phyloP scores from a whole-genome alignment of 2,329 filamentous ascomycete genomes.

The Colletotrichum sp. region DNA sequence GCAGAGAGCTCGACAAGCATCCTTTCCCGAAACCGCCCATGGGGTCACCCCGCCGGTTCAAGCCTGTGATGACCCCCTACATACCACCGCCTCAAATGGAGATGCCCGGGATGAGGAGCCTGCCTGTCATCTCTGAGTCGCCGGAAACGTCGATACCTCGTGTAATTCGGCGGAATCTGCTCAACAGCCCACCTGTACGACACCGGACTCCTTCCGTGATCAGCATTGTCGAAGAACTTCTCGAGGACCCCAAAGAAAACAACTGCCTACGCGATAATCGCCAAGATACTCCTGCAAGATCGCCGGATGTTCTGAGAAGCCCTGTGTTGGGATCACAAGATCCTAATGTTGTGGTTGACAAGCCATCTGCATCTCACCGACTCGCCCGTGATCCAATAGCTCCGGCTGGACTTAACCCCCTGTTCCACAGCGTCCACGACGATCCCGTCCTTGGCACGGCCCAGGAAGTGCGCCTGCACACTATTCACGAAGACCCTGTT shows the following conservation, averaged over 20 bases:
- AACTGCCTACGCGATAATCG: neutral
- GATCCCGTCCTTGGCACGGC: constrained; percentile 2
- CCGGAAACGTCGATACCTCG: neutral
- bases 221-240: neutral
- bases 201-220: neutral
- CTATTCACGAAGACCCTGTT: neutral
- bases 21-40: neutral
- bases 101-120: neutral
- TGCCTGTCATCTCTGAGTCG: neutral
- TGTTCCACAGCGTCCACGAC: neutral
- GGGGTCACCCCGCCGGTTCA: constrained; percentile 8
- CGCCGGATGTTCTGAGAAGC: constrained; percentile 2
- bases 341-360: neutral
- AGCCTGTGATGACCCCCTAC: neutral
- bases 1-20: neutral
- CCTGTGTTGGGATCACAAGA: neutral
- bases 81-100: neutral
- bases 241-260: neutral
- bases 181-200: neutral
- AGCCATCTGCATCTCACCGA: neutral
- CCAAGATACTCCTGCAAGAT: constrained; percentile 8
- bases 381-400: neutral
- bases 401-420: neutral
- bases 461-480: constrained; percentile 1
- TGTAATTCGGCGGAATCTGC: neutral